phyloP scores from a whole-genome alignment of 2,329 filamentous ascomycete species.

The Trichoderma harzianum region DNA sequence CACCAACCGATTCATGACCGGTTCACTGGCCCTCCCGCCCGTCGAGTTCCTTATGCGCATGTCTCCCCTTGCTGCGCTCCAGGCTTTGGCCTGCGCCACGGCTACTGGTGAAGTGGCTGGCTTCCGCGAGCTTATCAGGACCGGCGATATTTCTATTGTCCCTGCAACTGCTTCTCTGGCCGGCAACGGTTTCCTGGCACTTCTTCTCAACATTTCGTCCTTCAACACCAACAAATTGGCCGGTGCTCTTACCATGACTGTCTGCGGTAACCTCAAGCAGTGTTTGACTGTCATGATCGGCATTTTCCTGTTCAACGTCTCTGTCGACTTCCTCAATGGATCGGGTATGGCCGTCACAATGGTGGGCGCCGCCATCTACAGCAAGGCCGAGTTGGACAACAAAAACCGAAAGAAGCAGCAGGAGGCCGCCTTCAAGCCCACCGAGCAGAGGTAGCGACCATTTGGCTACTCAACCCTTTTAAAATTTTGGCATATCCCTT shows the following conservation, averaged over 20 bases:
- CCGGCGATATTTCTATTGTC: slow-evolving; percentile 35
- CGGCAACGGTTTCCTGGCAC: slow-evolving; percentile 53
- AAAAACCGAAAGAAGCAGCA: slow-evolving; percentile 42
- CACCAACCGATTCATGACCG: slow-evolving; percentile 63
- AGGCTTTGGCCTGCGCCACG: slow-evolving; percentile 51
- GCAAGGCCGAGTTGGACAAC: slow-evolving; percentile 53
- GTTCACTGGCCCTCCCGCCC: slow-evolving; percentile 53
- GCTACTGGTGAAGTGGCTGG: slow-evolving; percentile 50
- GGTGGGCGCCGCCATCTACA: slow-evolving; percentile 55
- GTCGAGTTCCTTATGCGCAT: slow-evolving; percentile 61
- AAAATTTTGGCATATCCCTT: slow-evolving; percentile 18
- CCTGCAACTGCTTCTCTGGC: slow-evolving; percentile 41
- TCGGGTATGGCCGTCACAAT: slow-evolving; percentile 54
- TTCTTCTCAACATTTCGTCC: slow-evolving; percentile 54
- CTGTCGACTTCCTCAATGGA: slow-evolving; percentile 51
- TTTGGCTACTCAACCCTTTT: not conserved
- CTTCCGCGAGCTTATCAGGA: slow-evolving; percentile 37
- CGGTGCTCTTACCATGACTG: slow-evolving; percentile 57
- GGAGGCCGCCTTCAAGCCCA: slow-evolving; percentile 34
- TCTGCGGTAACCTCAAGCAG: slow-evolving; percentile 58
- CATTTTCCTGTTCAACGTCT: slow-evolving; percentile 51
- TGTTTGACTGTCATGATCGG: slow-evolving; percentile 54
- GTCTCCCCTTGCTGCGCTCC: slow-evolving; percentile 57
- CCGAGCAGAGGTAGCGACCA: slow-evolving; percentile 31
- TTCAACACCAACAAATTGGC: slow-evolving; percentile 58